Evolutionary conservation across 2,329 filamentous ascomycete genomes (phyloP).

Genomic region (Verticillium klebahnii): DNA sequence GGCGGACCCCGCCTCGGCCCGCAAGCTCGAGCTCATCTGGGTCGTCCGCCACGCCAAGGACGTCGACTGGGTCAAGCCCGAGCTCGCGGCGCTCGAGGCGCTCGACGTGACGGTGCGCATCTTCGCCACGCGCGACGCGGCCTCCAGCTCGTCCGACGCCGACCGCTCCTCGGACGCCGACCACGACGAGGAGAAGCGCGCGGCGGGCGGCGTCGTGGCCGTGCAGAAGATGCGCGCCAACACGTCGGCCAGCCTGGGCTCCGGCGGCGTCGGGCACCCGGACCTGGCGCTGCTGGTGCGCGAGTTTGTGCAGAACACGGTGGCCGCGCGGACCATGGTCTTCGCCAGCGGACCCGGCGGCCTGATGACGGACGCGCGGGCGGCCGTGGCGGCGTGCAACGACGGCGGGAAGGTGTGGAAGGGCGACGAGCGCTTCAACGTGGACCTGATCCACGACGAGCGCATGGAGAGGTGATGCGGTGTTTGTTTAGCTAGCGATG

Average conservation of each 20-base stretch:
- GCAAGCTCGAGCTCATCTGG: constrained; percentile 61
- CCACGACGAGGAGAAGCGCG: constrained; percentile 17
- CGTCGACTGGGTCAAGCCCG: constrained; percentile 52
- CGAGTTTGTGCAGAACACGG: constrained; percentile 42
- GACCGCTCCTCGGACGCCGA: constrained; percentile 5
- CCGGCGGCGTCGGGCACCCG: constrained; percentile 27
- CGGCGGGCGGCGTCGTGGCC: constrained; percentile 7
- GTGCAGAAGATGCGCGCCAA: constrained; percentile 2
- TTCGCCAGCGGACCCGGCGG: constrained; percentile 56
- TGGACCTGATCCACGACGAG: constrained; percentile 56
- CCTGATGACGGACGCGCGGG: constrained; percentile 55
- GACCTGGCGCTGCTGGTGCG: constrained; percentile 40
- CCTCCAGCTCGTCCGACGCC: constrained; percentile 12
- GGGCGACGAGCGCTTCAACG: constrained; percentile 51
- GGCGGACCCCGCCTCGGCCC: constrained; percentile 17
- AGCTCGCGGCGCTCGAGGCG: constrained; percentile 46
- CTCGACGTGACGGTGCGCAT: constrained; percentile 48
- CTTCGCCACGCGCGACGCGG: constrained; percentile 52
- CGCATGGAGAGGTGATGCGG: constrained; percentile 44
- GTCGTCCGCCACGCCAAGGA: constrained; percentile 51
- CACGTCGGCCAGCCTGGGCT: background rate
- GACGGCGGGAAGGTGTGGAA: constrained; percentile 50
- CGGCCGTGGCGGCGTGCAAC: constrained; percentile 49
- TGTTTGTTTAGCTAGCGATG: background rate
- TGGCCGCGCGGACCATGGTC: constrained; percentile 46